These are phyloP conservation scores for Sporisorium iseilematis-ciliati DNA, from an alignment of 1,284 basidiomycete species.

Conservation along the genomic window DNA sequence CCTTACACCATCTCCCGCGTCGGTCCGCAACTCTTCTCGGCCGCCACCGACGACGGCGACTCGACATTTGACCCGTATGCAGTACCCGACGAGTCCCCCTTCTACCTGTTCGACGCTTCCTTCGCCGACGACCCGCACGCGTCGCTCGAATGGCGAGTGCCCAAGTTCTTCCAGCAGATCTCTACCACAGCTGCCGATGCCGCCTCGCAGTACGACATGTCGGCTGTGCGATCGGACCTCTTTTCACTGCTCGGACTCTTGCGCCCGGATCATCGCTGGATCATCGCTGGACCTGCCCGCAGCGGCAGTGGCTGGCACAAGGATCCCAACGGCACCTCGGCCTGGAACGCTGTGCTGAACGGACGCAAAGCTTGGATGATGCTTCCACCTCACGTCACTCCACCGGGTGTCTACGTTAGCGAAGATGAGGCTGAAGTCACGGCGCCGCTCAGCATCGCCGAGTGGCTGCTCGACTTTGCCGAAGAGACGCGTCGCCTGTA, in stretches of 20 bases:
- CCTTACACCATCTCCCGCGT: slow-evolving; percentile 20
- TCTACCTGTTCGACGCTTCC: slow-evolving; percentile 64
- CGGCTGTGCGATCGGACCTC: slow-evolving; percentile 56
- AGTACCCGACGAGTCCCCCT: slow-evolving; percentile 65
- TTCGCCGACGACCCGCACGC: slow-evolving; percentile 57
- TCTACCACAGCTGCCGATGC: slow-evolving; percentile 30
- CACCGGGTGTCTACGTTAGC: slow-evolving; percentile 71
- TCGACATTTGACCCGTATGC: slow-evolving; percentile 51
- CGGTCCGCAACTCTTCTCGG: slow-evolving; percentile 25
- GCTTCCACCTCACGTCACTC: slow-evolving; percentile 70
- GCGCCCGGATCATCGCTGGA: slow-evolving; percentile 65
- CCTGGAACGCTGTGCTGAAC: slow-evolving; percentile 72
- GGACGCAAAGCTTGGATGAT: slow-evolving; percentile 71
- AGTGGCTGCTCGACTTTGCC: slow-evolving; percentile 72
- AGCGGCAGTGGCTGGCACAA: slow-evolving; percentile 68
- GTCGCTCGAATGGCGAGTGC: slow-evolving; percentile 55
- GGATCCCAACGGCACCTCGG: slow-evolving; percentile 71
- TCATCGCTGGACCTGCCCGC: slow-evolving; percentile 62
- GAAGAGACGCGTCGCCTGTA: slow-evolving; percentile 65
- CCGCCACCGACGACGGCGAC: slow-evolving; percentile 31
- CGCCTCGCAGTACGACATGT: slow-evolving; percentile 27
- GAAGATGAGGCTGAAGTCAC: slow-evolving; percentile 70
- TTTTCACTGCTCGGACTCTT: slow-evolving; percentile 57
- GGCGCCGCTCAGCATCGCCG: slow-evolving; percentile 68
- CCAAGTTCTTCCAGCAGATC: slow-evolving; percentile 54